Percentiles rank a stretch among this genome's conserved stretches.
Evolutionary conservation across 345 rosid genomes (phyloP).

Genomic region (Linum usitatissimum): DNA sequence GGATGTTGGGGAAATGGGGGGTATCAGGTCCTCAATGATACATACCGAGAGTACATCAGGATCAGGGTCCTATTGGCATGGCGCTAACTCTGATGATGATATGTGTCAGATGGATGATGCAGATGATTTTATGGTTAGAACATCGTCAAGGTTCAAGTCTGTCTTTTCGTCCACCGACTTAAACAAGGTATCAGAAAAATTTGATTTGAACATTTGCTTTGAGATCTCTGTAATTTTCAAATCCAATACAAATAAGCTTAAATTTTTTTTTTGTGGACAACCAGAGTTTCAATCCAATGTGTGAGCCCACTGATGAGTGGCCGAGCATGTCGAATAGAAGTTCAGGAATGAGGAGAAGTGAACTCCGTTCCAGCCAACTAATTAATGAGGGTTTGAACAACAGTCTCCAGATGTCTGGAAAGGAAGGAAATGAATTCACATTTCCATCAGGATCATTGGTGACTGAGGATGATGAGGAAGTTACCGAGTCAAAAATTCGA

Average conservation of each 20-base stretch:
- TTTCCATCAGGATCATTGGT: slow-evolving; percentile 28
- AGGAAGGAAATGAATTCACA: slow-evolving; percentile 38
- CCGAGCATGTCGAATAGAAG: slow-evolving; percentile 47
- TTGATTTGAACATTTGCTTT: slow-evolving; percentile 7
- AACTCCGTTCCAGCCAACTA: slow-evolving; percentile 27
- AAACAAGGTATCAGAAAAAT: slow-evolving; percentile 46
- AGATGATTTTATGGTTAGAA: slow-evolving; percentile 47
- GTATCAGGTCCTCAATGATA: slow-evolving; percentile 16
- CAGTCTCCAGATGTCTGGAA: slow-evolving; percentile 25
- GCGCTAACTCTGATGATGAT: slow-evolving; percentile 18
- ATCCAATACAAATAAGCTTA: background rate
- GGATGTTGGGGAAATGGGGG: slow-evolving; percentile 23
- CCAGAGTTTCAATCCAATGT: slow-evolving; percentile 84
- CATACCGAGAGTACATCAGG: slow-evolving; percentile 26
- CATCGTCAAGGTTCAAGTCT: slow-evolving; percentile 39
- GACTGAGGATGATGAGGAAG: slow-evolving; percentile 25
- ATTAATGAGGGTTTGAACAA: slow-evolving; percentile 14
- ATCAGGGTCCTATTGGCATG: slow-evolving; percentile 15
- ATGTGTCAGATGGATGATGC: slow-evolving; percentile 41
- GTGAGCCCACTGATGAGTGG: slow-evolving; percentile 74
- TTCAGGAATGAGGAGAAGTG: slow-evolving; percentile 31
- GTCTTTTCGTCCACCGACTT: slow-evolving; percentile 40
- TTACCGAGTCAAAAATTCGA: slow-evolving; percentile 23
- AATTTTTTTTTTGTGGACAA: slow-evolving; percentile 15
- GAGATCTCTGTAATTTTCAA: background rate